phyloP scores from a whole-genome alignment of 2,329 filamentous ascomycete genomes.

The Fusarium heterosporum region DNA sequence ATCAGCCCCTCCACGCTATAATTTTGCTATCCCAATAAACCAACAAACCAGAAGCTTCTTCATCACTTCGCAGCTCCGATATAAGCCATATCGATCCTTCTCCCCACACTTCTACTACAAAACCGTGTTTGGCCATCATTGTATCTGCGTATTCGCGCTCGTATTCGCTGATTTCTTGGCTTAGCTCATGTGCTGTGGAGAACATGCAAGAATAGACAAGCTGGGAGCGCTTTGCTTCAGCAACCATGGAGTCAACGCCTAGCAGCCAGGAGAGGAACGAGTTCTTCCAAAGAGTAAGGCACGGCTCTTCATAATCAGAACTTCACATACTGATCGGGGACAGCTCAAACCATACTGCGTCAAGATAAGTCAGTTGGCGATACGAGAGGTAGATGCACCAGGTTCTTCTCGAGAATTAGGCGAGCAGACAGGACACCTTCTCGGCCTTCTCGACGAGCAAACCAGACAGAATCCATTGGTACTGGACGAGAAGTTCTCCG shows the following conservation, averaged over 20 bases:
- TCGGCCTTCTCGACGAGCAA: conserved; percentile 60
- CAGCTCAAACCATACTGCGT: conserved; percentile 74
- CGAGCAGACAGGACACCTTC: conserved; percentile 59
- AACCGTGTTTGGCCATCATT: background rate
- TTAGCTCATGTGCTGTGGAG: conserved; percentile 24
- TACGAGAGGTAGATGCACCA: conserved; percentile 60
- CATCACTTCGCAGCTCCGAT: background rate
- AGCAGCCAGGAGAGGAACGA: conserved; percentile 46
- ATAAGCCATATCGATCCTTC: conserved; percentile 1
- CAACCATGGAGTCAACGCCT: conserved; percentile 45
- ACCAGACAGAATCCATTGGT: conserved; percentile 57
- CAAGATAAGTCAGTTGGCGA: conserved; percentile 67
- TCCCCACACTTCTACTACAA: background rate
- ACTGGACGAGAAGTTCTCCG: conserved; percentile 85
- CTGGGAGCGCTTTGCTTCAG: conserved; percentile 35
- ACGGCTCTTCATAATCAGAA: background rate
- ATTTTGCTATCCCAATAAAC: conserved; percentile 20
- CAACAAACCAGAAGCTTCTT: conserved; percentile 12
- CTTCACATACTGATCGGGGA: conserved; percentile 11
- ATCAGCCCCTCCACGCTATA: conserved; percentile 26
- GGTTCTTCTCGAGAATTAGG: conserved; percentile 58
- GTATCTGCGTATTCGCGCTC: conserved; percentile 21
- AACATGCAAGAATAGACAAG: conserved; percentile 40
- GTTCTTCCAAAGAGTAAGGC: conserved; percentile 49
- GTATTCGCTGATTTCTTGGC: conserved; percentile 29